Base-by-base conservation (phyloP, 805 yeast genomes). In the Starmera quercuum region DNA sequence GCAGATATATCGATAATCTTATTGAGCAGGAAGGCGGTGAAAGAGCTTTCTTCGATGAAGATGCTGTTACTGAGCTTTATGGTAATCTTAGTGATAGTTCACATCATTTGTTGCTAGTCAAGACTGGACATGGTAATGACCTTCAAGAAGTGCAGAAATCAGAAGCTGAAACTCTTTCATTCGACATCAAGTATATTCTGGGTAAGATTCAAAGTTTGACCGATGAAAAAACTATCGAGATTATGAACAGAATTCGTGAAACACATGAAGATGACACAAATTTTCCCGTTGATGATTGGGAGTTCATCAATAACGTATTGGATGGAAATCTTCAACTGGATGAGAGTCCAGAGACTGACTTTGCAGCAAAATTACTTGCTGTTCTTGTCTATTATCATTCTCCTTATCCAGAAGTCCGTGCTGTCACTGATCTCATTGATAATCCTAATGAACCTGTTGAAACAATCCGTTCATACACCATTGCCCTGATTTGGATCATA, bases 371-470 rank as follows among this genome's bases (percentile, higher is more conserved):
- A 34, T 32, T 51, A 30, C 35, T 44, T 19, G 71, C 68, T 14
- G 58, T 61, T 21, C 45, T 56, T 20, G 59, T 62, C n/a, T 41
- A 50, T 56, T 68, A 47, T 40, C 58, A 64, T 44, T 71, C 77
- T 15, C 82, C 83, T 8, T 78, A 77, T 49, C 74, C 81, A 1
- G 84, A 78, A 53, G 83, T 78, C 15, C 66, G 85, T 52, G 71
- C 83, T 19, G 70, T 78, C 16, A 71, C 75, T 27, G 71, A 73
- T 16, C 64, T 73, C 21, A 40, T 59, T 21, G 78, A 73, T 47
- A 75, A 73, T 46, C 61, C 64, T 2, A 42, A 51, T 4, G 49
- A 66, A 17, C 73, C 73, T 5, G 66, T 67, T 40, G 75, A 72
- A 58, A 69, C 76, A 34, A 66, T 61, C 30, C 53, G 70, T 45